These are phyloP conservation scores for Globisporangium uncinulatum DNA, from an alignment of 352 stramenopile genomes.

Conservation along the genomic window DNA sequence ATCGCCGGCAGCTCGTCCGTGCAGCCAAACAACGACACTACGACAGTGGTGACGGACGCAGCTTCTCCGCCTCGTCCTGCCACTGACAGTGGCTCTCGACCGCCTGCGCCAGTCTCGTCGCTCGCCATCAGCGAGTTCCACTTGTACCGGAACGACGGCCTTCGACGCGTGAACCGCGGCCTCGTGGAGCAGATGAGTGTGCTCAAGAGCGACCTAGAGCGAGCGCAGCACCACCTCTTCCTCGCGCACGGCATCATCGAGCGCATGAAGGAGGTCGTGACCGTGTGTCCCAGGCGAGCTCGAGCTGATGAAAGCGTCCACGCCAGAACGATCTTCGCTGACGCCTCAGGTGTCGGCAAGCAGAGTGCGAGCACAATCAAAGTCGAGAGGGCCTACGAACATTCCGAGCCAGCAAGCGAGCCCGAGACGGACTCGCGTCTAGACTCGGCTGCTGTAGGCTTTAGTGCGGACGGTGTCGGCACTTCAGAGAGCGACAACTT, in stretches of 20 bases:
- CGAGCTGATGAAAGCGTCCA: neutral
- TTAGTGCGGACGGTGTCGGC: too few relatives aligned
- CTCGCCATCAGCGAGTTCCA: conserved; percentile 5
- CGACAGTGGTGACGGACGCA: neutral
- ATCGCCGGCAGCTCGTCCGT: neutral
- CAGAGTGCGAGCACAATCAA: neutral
- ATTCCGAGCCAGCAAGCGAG: too few relatives aligned
- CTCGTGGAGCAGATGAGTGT: conserved; percentile 12
- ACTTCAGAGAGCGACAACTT: too few relatives aligned
- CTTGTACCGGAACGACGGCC: conserved; percentile 8
- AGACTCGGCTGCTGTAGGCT: too few relatives aligned
- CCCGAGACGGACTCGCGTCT: too few relatives aligned
- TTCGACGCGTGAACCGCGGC: conserved; percentile 8
- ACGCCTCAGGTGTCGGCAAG: neutral
- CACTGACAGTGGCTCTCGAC: neutral
- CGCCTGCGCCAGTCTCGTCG: neutral
- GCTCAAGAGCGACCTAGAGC: conserved; percentile 8
- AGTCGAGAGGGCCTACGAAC: too few relatives aligned
- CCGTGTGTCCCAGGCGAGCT: conserved; percentile 2
- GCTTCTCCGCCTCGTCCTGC: neutral
- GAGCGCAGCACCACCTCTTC: conserved; percentile 5
- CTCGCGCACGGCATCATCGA: conserved; percentile 8
- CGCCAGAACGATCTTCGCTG: neutral
- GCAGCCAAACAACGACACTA: neutral
- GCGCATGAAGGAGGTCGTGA: conserved; percentile 10